Base-by-base conservation (phyloP, 2,329 filamentous ascomycete species). In the Diatrype stigma region DNA sequence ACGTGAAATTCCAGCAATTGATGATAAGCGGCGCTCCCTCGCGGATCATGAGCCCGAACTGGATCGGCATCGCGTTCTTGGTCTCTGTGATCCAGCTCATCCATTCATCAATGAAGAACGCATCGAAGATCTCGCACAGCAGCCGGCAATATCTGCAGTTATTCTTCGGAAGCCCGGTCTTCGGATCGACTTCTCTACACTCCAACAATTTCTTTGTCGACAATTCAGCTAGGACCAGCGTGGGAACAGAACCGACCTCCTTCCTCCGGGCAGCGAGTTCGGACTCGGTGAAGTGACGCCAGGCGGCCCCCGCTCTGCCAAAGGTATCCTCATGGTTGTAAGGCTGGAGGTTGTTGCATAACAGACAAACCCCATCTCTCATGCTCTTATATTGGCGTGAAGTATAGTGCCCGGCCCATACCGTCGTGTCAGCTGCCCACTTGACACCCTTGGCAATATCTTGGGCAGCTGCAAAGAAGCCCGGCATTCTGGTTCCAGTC, bases 1-100 rank as follows among this genome's bases (percentile, higher is more conserved):
- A 56, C 21, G 52, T 54, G 28, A 56, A 56, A 28, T 56, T 54
- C 54, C 54, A 56, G n/a, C 54, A 56, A 35, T 56, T 56, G 16
- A 56, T 28, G 37, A 56, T 50, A 48, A 56, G 40, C 14, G 54
- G 54, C 17, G 44, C 23, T 16, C 54, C 54, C 40, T 56, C 49
- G 32, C 42, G 51, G 30, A 56, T 56, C 54, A 56, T 56, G 1
- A 56, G 48, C n/a, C 54, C 54, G 19, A 56, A 45, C 21, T 52
- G 16, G 23, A 56, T 53, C 37, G 54, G 54, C 54, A 56, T 56
- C 6, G 14, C 52, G 32, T 56, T 56, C 42, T 54, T 54, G 3
- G 50, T 54, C 46, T 56, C 54, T 28, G 49, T 54, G 23, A 56
- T 51, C 54, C 54, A 56, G 38, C 34, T 56, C 54, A 54, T 56